These are phyloP conservation scores for Themeda triandra DNA, from an alignment of 176 grass and related monocot genomes.

Conservation along the genomic window DNA sequence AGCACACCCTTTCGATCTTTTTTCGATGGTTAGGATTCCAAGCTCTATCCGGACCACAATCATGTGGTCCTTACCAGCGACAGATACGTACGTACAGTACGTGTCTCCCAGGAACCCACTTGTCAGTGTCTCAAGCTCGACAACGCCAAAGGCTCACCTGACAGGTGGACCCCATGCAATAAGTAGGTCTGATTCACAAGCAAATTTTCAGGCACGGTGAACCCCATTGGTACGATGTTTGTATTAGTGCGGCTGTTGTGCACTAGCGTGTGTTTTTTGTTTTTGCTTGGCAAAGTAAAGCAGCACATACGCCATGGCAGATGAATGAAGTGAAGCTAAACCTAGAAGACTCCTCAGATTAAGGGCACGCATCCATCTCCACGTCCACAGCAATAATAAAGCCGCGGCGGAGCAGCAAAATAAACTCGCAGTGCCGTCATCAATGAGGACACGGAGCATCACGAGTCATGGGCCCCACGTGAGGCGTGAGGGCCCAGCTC, in stretches of 20 bases:
- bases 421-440: slow-evolving; percentile 27
- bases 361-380: slow-evolving; percentile 19
- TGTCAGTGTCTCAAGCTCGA: neutral
- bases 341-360: slow-evolving; percentile 12
- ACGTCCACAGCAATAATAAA: slow-evolving; percentile 32
- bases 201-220: neutral
- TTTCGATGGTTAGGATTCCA: slow-evolving; percentile 20
- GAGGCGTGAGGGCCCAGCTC: neutral
- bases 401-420: neutral
- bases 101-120: neutral
- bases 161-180: neutral
- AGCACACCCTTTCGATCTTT: neutral
- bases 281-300: neutral
- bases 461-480: slow-evolving; percentile 40
- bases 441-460: slow-evolving; percentile 32
- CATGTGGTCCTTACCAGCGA: slow-evolving; percentile 29
- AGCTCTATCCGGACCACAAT: slow-evolving; percentile 27
- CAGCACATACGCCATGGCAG: neutral
- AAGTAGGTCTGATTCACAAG: neutral
- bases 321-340: neutral
- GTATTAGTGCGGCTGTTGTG: neutral
- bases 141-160: neutral
- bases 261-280: neutral
- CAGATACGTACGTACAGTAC: neutral
- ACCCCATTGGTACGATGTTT: neutral